A percentile compares a stretch with the other conserved stretches of the same genome.
These are phyloP conservation scores for Taphrina wiesneri DNA, from an alignment of 1,139 yeast species.

Conservation along the genomic window DNA sequence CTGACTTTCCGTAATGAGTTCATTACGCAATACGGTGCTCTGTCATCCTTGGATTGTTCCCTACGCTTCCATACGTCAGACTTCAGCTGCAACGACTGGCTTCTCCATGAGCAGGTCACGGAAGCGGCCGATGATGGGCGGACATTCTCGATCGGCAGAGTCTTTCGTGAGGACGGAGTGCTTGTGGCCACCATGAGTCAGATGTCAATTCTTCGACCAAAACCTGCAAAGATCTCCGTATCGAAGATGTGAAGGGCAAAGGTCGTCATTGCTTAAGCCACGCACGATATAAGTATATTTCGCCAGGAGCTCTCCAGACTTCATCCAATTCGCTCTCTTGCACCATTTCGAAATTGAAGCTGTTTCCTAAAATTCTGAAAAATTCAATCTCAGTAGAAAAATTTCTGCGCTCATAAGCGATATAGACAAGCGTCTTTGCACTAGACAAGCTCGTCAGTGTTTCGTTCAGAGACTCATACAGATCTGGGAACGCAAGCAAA, in stretches of 20 bases:
- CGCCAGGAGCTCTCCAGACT: conserved; percentile 13
- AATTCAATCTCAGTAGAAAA: conserved; percentile 7
- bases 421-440: neutral
- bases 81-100: conserved; percentile 16
- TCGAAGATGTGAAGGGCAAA: neutral
- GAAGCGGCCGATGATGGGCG: conserved; percentile 18
- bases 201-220: conserved; percentile 4
- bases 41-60: conserved; percentile 13
- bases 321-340: conserved; percentile 1
- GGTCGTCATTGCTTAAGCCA: neutral
- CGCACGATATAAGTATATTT: conserved; percentile 12
- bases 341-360: conserved; percentile 14
- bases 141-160: conserved; percentile 8
- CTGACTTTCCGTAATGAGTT: conserved; percentile 1
- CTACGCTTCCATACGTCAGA: conserved; percentile 6
- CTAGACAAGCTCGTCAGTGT: neutral
- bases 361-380: neutral
- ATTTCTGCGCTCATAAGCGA: conserved; percentile 13
- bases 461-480: neutral
- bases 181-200: conserved; percentile 13
- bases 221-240: neutral
- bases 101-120: conserved; percentile 8
- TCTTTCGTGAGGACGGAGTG: conserved; percentile 9
- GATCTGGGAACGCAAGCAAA: conserved; percentile 1
- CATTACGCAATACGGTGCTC: conserved; percentile 1